These are phyloP conservation scores for Asterophora lycoperdoides DNA, from an alignment of 768 basidiomycete species.

Conservation along the genomic window DNA sequence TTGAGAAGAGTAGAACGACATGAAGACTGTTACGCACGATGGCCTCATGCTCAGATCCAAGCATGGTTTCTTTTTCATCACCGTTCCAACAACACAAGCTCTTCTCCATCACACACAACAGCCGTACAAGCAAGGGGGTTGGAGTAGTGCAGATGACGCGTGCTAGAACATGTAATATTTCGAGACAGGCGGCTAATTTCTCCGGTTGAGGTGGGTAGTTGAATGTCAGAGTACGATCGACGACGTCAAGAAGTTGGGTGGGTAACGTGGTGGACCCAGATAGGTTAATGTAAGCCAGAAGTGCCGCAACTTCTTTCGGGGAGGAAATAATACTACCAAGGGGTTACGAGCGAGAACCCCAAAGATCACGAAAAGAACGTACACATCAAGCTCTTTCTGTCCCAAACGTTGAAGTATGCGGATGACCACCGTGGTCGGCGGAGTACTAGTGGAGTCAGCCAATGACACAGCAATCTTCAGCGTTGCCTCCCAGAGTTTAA, in stretches of 20 bases:
- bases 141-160: slow-evolving; percentile 27
- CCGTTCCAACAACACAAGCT: slow-evolving; percentile 50
- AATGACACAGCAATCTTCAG: slow-evolving; percentile 28
- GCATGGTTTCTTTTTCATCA: slow-evolving; percentile 38
- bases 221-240: slow-evolving; percentile 27
- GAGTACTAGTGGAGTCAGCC: slow-evolving; percentile 18
- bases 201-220: slow-evolving; percentile 34
- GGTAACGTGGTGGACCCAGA: slow-evolving; percentile 16
- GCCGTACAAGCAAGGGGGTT: slow-evolving; percentile 24
- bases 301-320: slow-evolving; percentile 18
- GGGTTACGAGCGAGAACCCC: neutral
- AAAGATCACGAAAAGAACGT: neutral
- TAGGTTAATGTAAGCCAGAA: slow-evolving; percentile 23
- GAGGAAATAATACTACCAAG: slow-evolving; percentile 19
- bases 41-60: slow-evolving; percentile 41
- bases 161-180: slow-evolving; percentile 33
- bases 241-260: slow-evolving; percentile 21
- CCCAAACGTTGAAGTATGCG: slow-evolving; percentile 25
- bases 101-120: slow-evolving; percentile 34
- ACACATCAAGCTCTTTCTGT: slow-evolving; percentile 14
- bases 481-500: slow-evolving; percentile 37
- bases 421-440: slow-evolving; percentile 22
- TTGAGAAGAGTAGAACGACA: neutral
- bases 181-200: slow-evolving; percentile 24
- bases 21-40: slow-evolving; percentile 34